phyloP scores from a whole-genome alignment of 495 filamentous ascomycete genomes.

The Penicillium maclennaniae region DNA sequence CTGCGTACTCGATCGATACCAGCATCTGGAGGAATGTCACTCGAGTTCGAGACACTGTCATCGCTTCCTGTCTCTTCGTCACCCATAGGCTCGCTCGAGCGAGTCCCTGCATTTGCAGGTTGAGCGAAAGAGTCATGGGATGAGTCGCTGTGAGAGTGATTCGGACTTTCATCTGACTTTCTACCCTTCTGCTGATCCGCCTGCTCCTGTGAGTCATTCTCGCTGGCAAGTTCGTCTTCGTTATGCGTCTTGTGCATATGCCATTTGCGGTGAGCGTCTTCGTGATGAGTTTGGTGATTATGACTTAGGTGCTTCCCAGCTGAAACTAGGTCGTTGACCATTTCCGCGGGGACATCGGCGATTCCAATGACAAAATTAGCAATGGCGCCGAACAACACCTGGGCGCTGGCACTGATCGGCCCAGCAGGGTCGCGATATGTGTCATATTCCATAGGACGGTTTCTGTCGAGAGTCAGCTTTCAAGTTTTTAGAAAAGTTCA shows the following conservation, averaged over 20 bases:
- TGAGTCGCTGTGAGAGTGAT: neutral
- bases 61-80: neutral
- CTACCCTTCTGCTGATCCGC: neutral
- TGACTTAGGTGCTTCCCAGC: conserved; percentile 48
- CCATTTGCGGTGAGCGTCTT: conserved; percentile 11
- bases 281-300: conserved; percentile 47
- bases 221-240: conserved; percentile 1
- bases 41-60: neutral
- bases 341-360: conserved; percentile 73
- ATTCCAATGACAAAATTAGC: conserved; percentile 74
- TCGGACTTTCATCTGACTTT: neutral
- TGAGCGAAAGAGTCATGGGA: neutral
- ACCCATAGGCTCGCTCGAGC: neutral
- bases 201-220: neutral
- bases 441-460: conserved; percentile 64
- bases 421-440: conserved; percentile 69
- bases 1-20: conserved; percentile 5
- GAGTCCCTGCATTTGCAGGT: neutral
- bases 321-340: conserved; percentile 60
- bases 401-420: conserved; percentile 67
- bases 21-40: neutral
- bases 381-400: conserved; percentile 71
- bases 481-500: neutral
- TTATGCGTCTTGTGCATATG: neutral
- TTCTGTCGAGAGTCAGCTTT: conserved; percentile 35